Evolutionary conservation across 2,329 filamentous ascomycete genomes (phyloP).

Genomic region (Curvularia spicifera): DNA sequence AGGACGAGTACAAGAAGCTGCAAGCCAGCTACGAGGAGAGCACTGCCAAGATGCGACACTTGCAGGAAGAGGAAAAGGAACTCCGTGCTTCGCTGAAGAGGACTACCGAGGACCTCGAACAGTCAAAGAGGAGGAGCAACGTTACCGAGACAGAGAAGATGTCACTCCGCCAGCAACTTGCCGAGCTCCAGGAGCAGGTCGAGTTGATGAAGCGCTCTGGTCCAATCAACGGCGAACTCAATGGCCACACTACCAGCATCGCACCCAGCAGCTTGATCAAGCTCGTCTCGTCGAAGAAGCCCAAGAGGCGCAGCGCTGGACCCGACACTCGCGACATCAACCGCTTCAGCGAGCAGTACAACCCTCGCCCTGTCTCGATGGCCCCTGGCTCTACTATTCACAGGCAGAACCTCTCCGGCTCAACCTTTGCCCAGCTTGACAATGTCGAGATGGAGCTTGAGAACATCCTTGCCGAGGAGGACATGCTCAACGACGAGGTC

Average conservation of each 20-base stretch:
- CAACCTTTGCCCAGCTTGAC: conserved; percentile 81
- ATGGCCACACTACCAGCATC: conserved; percentile 62
- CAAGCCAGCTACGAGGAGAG: conserved; percentile 91
- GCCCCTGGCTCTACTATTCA: conserved; percentile 71
- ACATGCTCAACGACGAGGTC: conserved; percentile 94
- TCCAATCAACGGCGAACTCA: conserved; percentile 73
- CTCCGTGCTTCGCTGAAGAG: conserved; percentile 81
- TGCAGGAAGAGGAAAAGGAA: conserved; percentile 91
- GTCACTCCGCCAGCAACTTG: conserved; percentile 83
- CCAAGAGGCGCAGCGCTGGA: conserved; percentile 90
- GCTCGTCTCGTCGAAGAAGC: conserved; percentile 94
- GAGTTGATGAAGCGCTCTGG: conserved; percentile 81
- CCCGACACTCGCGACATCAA: conserved; percentile 84
- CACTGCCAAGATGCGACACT: conserved; percentile 84
- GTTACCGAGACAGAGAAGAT: conserved; percentile 85
- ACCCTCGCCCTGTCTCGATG: conserved; percentile 95
- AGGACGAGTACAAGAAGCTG: conserved; percentile 92
- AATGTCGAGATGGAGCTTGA: conserved; percentile 96
- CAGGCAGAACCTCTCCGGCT: conserved; percentile 74
- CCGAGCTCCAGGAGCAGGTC: conserved; percentile 89
- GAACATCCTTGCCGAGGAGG: conserved; percentile 90
- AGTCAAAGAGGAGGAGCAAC: conserved; percentile 74
- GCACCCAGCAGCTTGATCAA: conserved; percentile 83
- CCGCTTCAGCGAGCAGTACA: conserved; percentile 90
- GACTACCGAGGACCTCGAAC: conserved; percentile 81